Evolutionary conservation across 2,329 filamentous ascomycete species (phyloP).

Genomic region (Trichoderma gracile): DNA sequence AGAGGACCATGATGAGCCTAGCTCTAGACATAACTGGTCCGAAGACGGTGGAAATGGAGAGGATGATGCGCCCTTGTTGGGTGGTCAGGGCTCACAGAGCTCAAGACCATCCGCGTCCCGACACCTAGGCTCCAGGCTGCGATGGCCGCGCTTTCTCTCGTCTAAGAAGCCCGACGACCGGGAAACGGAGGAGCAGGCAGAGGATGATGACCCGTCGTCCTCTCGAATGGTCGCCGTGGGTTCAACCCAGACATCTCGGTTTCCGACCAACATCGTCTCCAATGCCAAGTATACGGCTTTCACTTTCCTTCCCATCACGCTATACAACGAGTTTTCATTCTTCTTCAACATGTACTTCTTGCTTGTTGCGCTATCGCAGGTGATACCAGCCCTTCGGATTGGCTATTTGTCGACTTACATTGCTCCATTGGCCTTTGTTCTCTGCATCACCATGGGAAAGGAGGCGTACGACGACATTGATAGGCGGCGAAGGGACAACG

Average conservation of each 20-base stretch:
- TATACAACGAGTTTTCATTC: constrained; percentile 99
- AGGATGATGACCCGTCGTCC: constrained; percentile 65
- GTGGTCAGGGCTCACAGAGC: constrained; percentile 38
- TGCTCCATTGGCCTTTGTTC: constrained; percentile 86
- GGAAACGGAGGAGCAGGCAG: constrained; percentile 52
- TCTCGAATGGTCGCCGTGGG: constrained; percentile 77
- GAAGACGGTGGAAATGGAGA: constrained; percentile 65
- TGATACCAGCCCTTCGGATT: constrained; percentile 84
- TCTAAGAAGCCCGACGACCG: constrained; percentile 39
- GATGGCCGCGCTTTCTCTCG: constrained; percentile 69
- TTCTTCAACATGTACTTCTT: constrained; percentile 99
- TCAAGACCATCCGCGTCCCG: constrained; percentile 36
- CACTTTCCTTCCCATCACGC: constrained; percentile 88
- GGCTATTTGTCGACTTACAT: constrained; percentile 95
- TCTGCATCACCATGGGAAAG: constrained; percentile 89
- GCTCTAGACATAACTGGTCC: constrained; percentile 56
- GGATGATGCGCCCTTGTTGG: constrained; percentile 69
- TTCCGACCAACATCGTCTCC: constrained; percentile 87
- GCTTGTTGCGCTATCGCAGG: constrained; percentile 89
- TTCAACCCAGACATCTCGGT: constrained; percentile 69
- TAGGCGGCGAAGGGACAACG: constrained; percentile 79
- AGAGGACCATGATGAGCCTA: constrained; percentile 59
- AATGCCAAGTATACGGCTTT: constrained; percentile 97
- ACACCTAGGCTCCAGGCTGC: constrained; percentile 51
- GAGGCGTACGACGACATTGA: constrained; percentile 94